Percentiles rank a stretch among this genome's conserved stretches.
phyloP scores from a whole-genome alignment of 2,329 filamentous ascomycete species.

The Fusarium nygamai region DNA sequence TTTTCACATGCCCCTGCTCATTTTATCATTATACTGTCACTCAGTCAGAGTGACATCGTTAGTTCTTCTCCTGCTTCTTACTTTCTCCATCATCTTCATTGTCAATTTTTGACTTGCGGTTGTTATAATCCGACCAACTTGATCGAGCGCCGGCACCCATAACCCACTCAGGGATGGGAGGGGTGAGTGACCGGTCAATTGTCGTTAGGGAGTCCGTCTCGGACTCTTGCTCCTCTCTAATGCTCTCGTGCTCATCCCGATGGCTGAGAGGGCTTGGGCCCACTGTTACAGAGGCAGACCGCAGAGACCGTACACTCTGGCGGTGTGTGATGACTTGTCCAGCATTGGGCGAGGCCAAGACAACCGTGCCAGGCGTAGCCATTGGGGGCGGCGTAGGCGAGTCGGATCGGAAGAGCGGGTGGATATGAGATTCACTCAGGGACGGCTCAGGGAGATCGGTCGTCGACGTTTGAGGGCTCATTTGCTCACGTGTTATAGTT shows the following conservation, averaged over 20 bases:
- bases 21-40: conserved; percentile 29
- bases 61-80: conserved; percentile 7
- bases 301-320: conserved; percentile 61
- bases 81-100: conserved; percentile 13
- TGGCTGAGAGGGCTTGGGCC: conserved; percentile 59
- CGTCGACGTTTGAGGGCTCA: conserved; percentile 41
- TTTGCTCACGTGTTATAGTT: conserved; percentile 45
- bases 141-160: conserved; percentile 62
- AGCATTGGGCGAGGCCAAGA: conserved; percentile 75
- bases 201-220: conserved; percentile 30
- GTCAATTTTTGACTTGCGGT: conserved; percentile 45
- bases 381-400: conserved; percentile 73
- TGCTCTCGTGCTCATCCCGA: conserved; percentile 46
- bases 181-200: conserved; percentile 62
- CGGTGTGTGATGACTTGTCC: conserved; percentile 70
- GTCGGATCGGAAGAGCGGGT: conserved; percentile 80
- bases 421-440: conserved; percentile 73
- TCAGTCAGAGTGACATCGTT: neutral
- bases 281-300: conserved; percentile 64
- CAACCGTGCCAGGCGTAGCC: conserved; percentile 74
- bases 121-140: conserved; percentile 60
- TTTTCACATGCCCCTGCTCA: conserved; percentile 6
- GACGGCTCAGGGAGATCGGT: conserved; percentile 61
- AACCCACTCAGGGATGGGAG: conserved; percentile 71
- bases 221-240: conserved; percentile 39